Conservation (phyloP, 768 basidiomycete species). For the Auriscalpium orientale region DNA sequence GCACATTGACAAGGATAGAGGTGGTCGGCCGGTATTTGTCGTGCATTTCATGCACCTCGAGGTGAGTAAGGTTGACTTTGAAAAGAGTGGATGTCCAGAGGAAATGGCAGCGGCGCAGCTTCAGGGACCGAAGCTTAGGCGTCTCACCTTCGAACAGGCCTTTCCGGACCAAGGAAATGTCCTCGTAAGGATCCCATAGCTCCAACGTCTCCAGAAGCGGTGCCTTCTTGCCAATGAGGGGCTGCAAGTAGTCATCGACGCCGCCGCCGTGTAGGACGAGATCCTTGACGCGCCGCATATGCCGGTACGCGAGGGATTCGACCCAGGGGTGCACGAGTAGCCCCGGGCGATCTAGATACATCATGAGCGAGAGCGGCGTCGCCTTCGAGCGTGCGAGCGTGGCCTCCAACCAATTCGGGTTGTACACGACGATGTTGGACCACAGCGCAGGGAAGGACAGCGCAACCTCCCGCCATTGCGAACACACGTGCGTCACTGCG, state of each 20-base stretch:
- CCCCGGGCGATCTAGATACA: neutral
- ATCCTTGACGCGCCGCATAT: neutral
- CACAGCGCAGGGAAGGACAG: constrained; percentile 7
- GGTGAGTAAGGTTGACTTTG: neutral
- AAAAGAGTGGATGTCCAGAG: neutral
- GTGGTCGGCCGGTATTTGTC: neutral
- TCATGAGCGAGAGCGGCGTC: constrained; percentile 3
- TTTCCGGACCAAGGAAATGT: neutral
- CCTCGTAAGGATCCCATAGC: neutral
- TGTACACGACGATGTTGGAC: constrained; percentile 8
- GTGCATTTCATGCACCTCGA: neutral
- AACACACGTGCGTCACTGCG: constrained; percentile 10
- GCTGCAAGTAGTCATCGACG: neutral
- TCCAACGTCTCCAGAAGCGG: neutral
- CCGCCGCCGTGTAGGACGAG: neutral
- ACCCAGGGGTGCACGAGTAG: neutral
- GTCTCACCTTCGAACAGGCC: neutral
- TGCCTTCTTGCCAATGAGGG: neutral
- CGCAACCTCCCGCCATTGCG: constrained; percentile 8
- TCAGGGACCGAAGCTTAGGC: neutral
- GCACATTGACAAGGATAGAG: neutral
- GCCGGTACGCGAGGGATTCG: neutral
- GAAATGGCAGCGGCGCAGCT: neutral
- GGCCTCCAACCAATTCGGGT: constrained; percentile 1
- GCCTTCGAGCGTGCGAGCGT: constrained; percentile 8